Base-by-base conservation (phyloP, 306 rosid species). In the Acmispon strigosus region DNA sequence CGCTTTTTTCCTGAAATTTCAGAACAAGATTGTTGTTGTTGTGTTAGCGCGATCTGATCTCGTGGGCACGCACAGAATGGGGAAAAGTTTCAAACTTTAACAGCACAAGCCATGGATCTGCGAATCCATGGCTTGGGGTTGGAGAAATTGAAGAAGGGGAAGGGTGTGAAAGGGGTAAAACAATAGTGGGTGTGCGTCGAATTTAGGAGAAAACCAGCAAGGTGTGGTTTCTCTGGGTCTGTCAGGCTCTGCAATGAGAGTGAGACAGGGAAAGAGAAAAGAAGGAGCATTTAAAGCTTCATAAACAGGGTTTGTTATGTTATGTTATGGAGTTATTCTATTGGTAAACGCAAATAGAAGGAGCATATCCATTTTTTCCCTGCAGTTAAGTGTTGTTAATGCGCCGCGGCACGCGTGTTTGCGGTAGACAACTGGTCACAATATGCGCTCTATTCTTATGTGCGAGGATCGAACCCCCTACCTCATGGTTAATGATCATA, bases 61-160 rank as follows among this genome's bases (percentile, higher is more conserved):
- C 24, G 24, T 22, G 24, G 24, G 24, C 24, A 22, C 24, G 2
- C 24, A 22, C 24, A 22, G 24, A 22, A 22, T 22, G 1, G 24
- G 24, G 3, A 1, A 22, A 42, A 29, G 42, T 57, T 41, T 62
- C 51, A 27, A 4, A 45, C 43, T 66, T 76, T 76, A 78, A 19
- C 42, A 56, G 54, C 61, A 60, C 70, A 64, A 29, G 69, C 84
- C 89, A 88, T 88, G 97, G 97, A 91, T 91, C 90, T 88, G 84
- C 39, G 70, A 47, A 80, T 82, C 61, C 96, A 91, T 87, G 72
- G 89, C 77, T 75, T 75, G 44, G 53, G 54, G 20, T 58, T 41
- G 47, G 70, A 4, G 66, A 79, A 56, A 27, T 60, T 70, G 34
- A 75, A 76, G 37, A 41, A 14, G 14, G 66, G 39, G 41, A 1